A percentile compares a stretch with the other conserved stretches of the same genome.
These are phyloP conservation scores for Kalaharituber pfeilii DNA, from an alignment of 2,329 filamentous ascomycete genomes.

Conservation along the genomic window DNA sequence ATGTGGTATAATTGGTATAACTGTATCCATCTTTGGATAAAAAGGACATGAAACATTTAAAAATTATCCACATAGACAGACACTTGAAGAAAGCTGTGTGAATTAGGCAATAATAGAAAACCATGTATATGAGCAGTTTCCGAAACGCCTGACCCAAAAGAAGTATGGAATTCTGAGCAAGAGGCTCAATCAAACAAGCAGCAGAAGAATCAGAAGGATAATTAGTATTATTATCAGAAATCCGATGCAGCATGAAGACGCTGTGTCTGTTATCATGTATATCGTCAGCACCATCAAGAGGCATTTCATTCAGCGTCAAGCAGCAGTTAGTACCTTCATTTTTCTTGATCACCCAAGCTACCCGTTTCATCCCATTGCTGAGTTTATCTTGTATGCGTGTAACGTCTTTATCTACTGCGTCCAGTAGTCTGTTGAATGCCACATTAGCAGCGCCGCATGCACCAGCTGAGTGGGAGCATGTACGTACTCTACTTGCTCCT, in stretches of 20 bases:
- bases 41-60: too few relatives aligned
- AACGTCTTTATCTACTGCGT: slow-evolving; percentile 65
- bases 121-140: too few relatives aligned
- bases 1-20: too few relatives aligned
- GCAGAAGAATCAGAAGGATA: slow-evolving; percentile 61
- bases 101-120: too few relatives aligned
- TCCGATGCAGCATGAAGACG: slow-evolving; percentile 80
- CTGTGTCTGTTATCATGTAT: slow-evolving; percentile 34
- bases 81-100: too few relatives aligned
- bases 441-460: background rate
- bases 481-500: slow-evolving; percentile 51
- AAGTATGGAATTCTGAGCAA: too few relatives aligned
- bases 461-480: background rate
- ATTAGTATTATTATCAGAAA: slow-evolving; percentile 78
- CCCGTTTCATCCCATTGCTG: slow-evolving; percentile 69
- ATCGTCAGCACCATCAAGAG: slow-evolving; percentile 7
- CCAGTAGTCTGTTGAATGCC: slow-evolving; percentile 47
- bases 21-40: too few relatives aligned
- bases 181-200: slow-evolving; percentile 28
- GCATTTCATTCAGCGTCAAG: background rate
- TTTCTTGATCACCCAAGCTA: slow-evolving; percentile 64
- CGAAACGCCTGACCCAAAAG: too few relatives aligned
- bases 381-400: slow-evolving; percentile 77
- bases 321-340: slow-evolving; percentile 58
- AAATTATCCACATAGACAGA: too few relatives aligned